Evolutionary conservation across 192 early-diverging fungal genomes (phyloP), one percentile per base, ranked within the genome.

Genomic region (Phlyctochytrium bullatum): DNA sequence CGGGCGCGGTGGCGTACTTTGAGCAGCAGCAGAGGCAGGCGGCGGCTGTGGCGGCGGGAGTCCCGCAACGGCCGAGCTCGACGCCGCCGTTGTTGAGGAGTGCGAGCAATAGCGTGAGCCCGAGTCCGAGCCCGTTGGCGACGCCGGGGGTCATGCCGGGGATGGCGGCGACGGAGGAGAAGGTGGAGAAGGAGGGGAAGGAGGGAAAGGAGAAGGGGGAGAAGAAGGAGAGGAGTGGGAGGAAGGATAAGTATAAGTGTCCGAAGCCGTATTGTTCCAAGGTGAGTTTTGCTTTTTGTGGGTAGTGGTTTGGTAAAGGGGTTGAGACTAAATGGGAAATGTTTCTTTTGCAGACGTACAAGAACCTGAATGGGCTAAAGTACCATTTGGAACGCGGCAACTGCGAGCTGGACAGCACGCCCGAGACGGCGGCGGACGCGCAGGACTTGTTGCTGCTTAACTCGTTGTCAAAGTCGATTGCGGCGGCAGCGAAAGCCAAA

Each of bases 321-420:
- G 92, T 77, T 73, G 91, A 64, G 91, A 92, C 67, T 90, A 92
- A 10, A 81, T 95, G 72, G 31, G 57, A 31, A 25, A 61, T 59
- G 1, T 25, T 20, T 10, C 20, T 28, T 32, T 12, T 33, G 3
- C n/a, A 47, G 40, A 47, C 40, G 10, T 97, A 97, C 80, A 97
- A 97, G 77, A 97, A 97, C 78, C 87, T 92, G 40, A 94, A 94
- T 64, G 94, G 94, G 4, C 86, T 97, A 59, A 98, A 98, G 76
- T 97, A 98, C 76, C 95, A 97, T 72, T 89, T 94, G 59, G 79
- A 89, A 40, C 92, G 92, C 65, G 94, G 95, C 23, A 61, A 35
- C 24, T 74, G 71, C 50, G 68, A 73, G 47, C 40, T 47, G 10
- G 40, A 47, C 6, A 47, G 10, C 40, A 47, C 40, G 6, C 40